A percentile compares a stretch with the other conserved stretches of the same genome.
phyloP scores from a whole-genome alignment of 2,329 filamentous ascomycete genomes.

The Tolypocladium endophyticum region DNA sequence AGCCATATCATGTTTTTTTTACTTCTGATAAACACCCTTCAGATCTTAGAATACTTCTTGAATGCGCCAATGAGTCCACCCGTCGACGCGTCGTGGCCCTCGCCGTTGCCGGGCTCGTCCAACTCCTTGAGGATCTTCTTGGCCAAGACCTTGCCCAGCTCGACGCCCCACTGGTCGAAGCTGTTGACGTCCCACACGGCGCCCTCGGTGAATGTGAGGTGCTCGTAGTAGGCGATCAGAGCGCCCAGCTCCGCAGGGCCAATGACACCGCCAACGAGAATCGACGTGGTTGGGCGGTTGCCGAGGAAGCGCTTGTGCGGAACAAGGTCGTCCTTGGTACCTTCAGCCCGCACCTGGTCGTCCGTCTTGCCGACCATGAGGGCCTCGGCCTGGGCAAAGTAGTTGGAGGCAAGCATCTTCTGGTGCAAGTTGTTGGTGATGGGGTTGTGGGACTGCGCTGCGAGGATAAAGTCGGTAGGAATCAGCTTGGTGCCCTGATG shows the following conservation, averaged over 20 bases:
- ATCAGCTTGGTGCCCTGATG: conserved; percentile 99
- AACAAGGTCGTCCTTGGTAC: conserved; percentile 62
- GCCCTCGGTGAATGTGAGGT: conserved; percentile 94
- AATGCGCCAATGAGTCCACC: conserved; percentile 84
- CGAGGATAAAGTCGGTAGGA: conserved; percentile 94
- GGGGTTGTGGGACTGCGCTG: conserved; percentile 93
- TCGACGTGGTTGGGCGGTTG: conserved; percentile 93
- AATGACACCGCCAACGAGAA: conserved; percentile 81
- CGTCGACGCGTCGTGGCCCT: conserved; percentile 76
- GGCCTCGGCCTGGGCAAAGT: conserved; percentile 80
- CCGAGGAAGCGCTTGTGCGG: conserved; percentile 99
- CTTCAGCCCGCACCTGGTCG: conserved; percentile 68
- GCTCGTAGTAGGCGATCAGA: conserved; percentile 97
- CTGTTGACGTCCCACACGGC: conserved; percentile 99
- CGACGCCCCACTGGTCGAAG: conserved; percentile 99
- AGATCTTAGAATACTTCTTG: conserved; percentile 59
- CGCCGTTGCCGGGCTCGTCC: conserved; percentile 61
- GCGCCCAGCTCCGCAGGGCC: conserved; percentile 89
- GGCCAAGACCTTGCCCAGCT: conserved; percentile 90
- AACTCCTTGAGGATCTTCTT: conserved; percentile 87
- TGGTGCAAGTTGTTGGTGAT: conserved; percentile 89
- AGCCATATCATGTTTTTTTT: background rate
- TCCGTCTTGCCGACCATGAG: conserved; percentile 86
- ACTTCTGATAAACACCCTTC: conserved; percentile 11
- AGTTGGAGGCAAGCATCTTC: conserved; percentile 89